Evolutionary conservation across 2,329 filamentous ascomycete species (phyloP).

Genomic region (Aureobasidium sp.): DNA sequence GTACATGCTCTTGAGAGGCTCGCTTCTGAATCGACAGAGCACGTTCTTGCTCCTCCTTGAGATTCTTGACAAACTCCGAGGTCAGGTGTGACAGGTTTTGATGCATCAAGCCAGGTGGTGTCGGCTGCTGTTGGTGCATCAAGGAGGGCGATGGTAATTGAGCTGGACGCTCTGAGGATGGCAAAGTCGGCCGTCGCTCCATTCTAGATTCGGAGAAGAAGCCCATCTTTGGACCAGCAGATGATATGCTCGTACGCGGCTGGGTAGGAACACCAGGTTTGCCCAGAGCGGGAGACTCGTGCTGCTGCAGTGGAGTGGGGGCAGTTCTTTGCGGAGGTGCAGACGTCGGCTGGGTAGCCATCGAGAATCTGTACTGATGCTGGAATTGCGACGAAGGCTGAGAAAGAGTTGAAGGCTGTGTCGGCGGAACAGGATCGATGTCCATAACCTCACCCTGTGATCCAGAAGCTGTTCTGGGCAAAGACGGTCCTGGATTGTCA

Average conservation of each 20-base stretch:
- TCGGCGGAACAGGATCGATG: slow-evolving; percentile 21
- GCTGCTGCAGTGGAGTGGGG: slow-evolving; percentile 18
- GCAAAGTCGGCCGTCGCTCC: slow-evolving; percentile 20
- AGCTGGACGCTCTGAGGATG: slow-evolving; percentile 13
- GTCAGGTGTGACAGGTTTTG: slow-evolving; percentile 11
- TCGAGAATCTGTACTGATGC: slow-evolving; percentile 22
- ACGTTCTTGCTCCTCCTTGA: slow-evolving; percentile 24
- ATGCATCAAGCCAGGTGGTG: slow-evolving; percentile 15
- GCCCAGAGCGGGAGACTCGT: slow-evolving; percentile 18
- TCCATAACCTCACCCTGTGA: slow-evolving; percentile 34
- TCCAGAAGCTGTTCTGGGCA: slow-evolving; percentile 33
- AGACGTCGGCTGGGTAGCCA: slow-evolving; percentile 24
- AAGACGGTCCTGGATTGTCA: slow-evolving; percentile 29
- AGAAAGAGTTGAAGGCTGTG: neutral
- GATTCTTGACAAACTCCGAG: slow-evolving; percentile 14
- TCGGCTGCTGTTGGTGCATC: slow-evolving; percentile 13
- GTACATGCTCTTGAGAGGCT: slow-evolving; percentile 13
- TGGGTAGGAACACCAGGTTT: slow-evolving; percentile 15
- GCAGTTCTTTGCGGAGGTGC: slow-evolving; percentile 20
- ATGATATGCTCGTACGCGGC: slow-evolving; percentile 16
- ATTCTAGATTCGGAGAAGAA: slow-evolving; percentile 23
- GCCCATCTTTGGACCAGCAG: slow-evolving; percentile 22
- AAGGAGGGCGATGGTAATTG: slow-evolving; percentile 1
- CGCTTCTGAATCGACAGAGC: slow-evolving; percentile 21
- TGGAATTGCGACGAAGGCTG: slow-evolving; percentile 14